Evolutionary conservation across 2,329 filamentous ascomycete species (phyloP), one percentile per base, ranked within the genome.

Genomic region (Trichoderma guizhouense): DNA sequence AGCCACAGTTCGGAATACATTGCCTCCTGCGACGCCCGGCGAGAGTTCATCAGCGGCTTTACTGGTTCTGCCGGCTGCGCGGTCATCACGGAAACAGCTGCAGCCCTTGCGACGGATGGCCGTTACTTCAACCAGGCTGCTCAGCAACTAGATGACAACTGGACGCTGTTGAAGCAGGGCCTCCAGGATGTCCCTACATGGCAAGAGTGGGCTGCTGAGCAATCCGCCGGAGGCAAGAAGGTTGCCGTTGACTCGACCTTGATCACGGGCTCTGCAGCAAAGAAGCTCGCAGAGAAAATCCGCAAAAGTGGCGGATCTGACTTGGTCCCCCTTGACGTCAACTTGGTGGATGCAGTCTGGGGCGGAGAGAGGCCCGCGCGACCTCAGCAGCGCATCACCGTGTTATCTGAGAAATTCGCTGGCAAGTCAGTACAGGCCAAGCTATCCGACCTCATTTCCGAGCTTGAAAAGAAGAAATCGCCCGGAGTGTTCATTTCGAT

Each of bases 1-100:
- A 95, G 93, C 79, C 96, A 99, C 81, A 93, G 95, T 76, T 98
- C 95, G 76, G 96, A 99, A 84, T 99, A 99, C 82, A 98, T 98
- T 81, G 96, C 96, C 65, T 91, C 92, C n/a, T 97, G 94, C 80
- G 96, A 99, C 84, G 95, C 89, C 73, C 91, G 96, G 76, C 91
- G 96, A 85, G 93, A 91, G 79, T 98, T 91, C 79, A 97, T 99
- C 76, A 95, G 91, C 73, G 95, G 96, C 30, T 99, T 99, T 82
- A 94, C 93, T 72, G 96, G 96, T 70, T 99, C 96, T 11, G 95
- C 96, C 57, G 96, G 96, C 72, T 97, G 93, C 74, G 96, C 95
- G 51, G 91, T 99, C 65, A 87, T 99, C 71, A 96, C 95, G 3
- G 88, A 89, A 64, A 91, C 94, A 66, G 95, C 95, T 81, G 96